Percentiles rank a stretch among this genome's conserved stretches.
phyloP scores from a whole-genome alignment of 2,329 filamentous ascomycete genomes.

The Xylariales sp. region DNA sequence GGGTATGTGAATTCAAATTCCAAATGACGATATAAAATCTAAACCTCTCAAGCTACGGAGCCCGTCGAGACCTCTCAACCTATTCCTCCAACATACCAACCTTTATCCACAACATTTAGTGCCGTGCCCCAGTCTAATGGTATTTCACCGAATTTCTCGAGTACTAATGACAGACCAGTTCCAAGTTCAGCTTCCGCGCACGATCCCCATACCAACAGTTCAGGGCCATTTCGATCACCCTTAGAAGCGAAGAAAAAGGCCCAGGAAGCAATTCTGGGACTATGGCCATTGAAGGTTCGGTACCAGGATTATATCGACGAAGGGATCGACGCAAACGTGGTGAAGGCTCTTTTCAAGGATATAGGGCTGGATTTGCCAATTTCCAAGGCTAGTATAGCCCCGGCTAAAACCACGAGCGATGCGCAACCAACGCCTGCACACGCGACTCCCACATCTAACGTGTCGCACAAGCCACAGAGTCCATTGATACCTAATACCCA shows the following conservation, averaged over 20 bases:
- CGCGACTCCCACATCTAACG: conserved; percentile 17
- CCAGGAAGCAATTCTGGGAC: conserved; percentile 72
- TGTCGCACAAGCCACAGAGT: conserved; percentile 24
- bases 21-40: background rate
- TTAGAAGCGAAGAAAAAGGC: conserved; percentile 67
- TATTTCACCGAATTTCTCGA: background rate
- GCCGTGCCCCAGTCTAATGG: conserved; percentile 4
- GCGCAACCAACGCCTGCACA: conserved; percentile 18
- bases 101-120: conserved; percentile 10
- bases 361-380: conserved; percentile 67
- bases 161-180: background rate
- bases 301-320: conserved; percentile 80
- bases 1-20: conserved; percentile 39
- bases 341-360: conserved; percentile 75
- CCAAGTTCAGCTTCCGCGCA: conserved; percentile 8
- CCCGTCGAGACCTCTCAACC: conserved; percentile 20
- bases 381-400: conserved; percentile 41
- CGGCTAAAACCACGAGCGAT: conserved; percentile 25
- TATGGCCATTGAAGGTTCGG: conserved; percentile 74
- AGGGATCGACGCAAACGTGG: conserved; percentile 72
- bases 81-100: background rate
- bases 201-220: background rate
- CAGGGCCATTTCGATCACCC: conserved; percentile 43
- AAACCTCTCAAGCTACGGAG: conserved; percentile 24
- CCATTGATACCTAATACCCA: conserved; percentile 20